A percentile compares a stretch with the other conserved stretches of the same genome.
Evolutionary conservation across 2,329 filamentous ascomycete species (phyloP).

Genomic region (Pseudogymnoascus sp.): DNA sequence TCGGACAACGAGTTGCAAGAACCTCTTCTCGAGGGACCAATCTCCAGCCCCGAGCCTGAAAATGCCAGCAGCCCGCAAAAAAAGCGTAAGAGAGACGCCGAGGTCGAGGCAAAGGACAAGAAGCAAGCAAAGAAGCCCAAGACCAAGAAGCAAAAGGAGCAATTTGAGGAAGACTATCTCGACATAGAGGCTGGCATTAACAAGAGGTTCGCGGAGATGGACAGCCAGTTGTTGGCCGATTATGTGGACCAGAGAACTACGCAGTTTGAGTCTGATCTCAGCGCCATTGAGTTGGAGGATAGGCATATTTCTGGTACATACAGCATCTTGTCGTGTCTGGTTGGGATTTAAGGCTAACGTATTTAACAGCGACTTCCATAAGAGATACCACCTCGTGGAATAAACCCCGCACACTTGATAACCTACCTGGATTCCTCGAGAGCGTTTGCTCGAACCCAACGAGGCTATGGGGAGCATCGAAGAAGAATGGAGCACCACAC

Average conservation of each 20-base stretch:
- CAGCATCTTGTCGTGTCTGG: background rate
- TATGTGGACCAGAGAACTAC: constrained; percentile 74
- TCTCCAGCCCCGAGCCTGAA: constrained; percentile 20
- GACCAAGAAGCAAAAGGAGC: constrained; percentile 52
- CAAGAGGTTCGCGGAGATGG: constrained; percentile 73
- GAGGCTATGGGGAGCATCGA: constrained; percentile 55
- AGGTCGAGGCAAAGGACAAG: constrained; percentile 19
- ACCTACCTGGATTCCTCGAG: constrained; percentile 75
- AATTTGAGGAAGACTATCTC: constrained; percentile 49
- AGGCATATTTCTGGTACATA: constrained; percentile 67
- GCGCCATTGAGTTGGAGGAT: constrained; percentile 77
- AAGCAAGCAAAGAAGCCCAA: constrained; percentile 41
- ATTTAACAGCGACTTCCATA: constrained; percentile 59
- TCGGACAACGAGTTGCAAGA: constrained; percentile 26
- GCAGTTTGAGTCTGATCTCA: constrained; percentile 74
- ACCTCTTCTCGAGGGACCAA: constrained; percentile 26
- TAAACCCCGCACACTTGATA: constrained; percentile 59
- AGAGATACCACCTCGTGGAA: constrained; percentile 72
- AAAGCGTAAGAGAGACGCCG: constrained; percentile 28
- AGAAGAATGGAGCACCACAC: constrained; percentile 69
- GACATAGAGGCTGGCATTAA: constrained; percentile 72
- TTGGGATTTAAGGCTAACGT: constrained; percentile 1
- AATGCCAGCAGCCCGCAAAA: constrained; percentile 18
- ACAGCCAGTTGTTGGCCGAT: constrained; percentile 75
- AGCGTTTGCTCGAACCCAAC: constrained; percentile 51